Conservation (phyloP, 2,329 filamentous ascomycete genomes). For the Aspergillus fumigatiaffinis region DNA sequence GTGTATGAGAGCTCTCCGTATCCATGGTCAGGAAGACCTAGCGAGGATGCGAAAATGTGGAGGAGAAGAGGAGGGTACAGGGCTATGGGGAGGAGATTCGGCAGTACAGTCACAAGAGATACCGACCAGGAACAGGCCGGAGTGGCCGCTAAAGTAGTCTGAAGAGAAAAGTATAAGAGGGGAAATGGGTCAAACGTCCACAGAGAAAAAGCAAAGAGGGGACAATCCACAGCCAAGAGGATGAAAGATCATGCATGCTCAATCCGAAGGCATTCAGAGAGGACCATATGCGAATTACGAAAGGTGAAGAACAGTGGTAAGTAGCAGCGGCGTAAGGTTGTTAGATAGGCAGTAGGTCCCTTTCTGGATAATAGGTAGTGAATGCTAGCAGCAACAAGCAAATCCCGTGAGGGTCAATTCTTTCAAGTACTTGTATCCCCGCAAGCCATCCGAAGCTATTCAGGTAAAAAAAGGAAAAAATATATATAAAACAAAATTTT, state of each 20-base stretch:
- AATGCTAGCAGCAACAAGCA: neutral
- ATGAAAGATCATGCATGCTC: constrained; percentile 50
- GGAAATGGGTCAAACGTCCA: constrained; percentile 3
- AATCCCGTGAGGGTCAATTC: constrained; percentile 9
- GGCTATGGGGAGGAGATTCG: neutral
- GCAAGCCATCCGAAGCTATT: constrained; percentile 11
- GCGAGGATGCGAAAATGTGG: neutral
- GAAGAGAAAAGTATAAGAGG: constrained; percentile 7
- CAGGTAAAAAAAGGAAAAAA: neutral
- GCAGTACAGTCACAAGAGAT: neutral
- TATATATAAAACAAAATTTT: too few relatives aligned
- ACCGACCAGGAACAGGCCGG: constrained; percentile 15
- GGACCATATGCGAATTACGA: constrained; percentile 21
- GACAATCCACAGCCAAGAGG: constrained; percentile 40
- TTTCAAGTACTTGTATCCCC: constrained; percentile 7
- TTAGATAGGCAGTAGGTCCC: neutral
- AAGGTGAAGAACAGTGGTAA: constrained; percentile 14
- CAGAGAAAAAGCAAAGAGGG: constrained; percentile 12
- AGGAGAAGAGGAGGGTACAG: neutral
- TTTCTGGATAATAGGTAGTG: neutral
- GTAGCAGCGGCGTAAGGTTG: neutral
- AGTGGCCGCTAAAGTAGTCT: constrained; percentile 3
- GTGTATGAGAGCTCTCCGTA: constrained; percentile 41
- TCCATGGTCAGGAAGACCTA: constrained; percentile 35
- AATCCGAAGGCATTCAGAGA: constrained; percentile 23